Percentiles rank a stretch among this genome's conserved stretches.
phyloP scores from a whole-genome alignment of 1,139 yeast species.

The Arxiozyma heterogenica region DNA sequence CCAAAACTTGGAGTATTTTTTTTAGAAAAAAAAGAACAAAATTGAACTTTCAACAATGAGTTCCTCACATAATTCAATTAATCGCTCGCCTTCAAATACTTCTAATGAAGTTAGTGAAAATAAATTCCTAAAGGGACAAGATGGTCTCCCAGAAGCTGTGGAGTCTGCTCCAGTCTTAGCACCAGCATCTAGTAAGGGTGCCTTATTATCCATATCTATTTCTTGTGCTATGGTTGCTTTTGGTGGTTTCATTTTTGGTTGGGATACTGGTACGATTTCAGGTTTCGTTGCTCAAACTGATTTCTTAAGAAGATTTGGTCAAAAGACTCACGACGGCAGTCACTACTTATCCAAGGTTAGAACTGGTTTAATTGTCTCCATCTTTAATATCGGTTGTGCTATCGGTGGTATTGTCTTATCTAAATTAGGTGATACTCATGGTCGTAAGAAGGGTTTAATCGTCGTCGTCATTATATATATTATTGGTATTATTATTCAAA shows the following conservation, averaged over 20 bases:
- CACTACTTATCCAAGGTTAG: constrained; percentile 44
- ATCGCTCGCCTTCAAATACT: constrained; percentile 18
- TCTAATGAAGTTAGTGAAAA: constrained; percentile 12
- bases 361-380: constrained; percentile 55
- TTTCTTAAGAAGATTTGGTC: constrained; percentile 47
- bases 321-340: constrained; percentile 25
- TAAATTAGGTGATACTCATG: constrained; percentile 47
- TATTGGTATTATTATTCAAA: constrained; percentile 56
- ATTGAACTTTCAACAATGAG: constrained; percentile 6
- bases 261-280: constrained; percentile 73
- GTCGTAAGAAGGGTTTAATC: constrained; percentile 54
- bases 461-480: constrained; percentile 48
- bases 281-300: constrained; percentile 69
- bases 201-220: constrained; percentile 34
- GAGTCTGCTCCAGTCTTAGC: constrained; percentile 1
- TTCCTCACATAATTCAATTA: constrained; percentile 18
- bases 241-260: constrained; percentile 67
- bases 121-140: constrained; percentile 15
- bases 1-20: too few species aligned
- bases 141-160: constrained; percentile 5
- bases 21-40: too few species aligned
- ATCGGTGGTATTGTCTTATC: constrained; percentile 54
- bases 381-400: constrained; percentile 66
- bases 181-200: constrained; percentile 13
- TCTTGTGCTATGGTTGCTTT: constrained; percentile 47